Base-by-base conservation (phyloP, 768 basidiomycete species). In the Sporobolomyces roseus region DNA sequence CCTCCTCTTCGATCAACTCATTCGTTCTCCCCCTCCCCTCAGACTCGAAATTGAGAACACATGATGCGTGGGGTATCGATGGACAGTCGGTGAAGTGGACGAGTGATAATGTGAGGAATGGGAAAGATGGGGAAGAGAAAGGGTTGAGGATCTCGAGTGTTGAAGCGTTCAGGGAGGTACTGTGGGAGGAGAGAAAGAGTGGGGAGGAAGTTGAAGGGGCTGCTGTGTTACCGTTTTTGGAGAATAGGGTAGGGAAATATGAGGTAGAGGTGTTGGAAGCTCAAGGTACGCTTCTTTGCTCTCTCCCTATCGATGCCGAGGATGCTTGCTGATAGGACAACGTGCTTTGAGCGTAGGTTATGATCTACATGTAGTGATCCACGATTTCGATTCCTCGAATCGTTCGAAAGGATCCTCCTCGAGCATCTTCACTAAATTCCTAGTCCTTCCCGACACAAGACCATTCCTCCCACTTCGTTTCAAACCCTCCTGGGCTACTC, bases 371-470 rank as follows among this genome's bases (percentile, higher is more conserved):
- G 32, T 45, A 12, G 32, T n/a, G 41, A 27, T 49, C 25, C 51
- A 60, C 43, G 65, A 48, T 33, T 65, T 65, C 46, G 63, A 65
- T 35, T 35, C 54, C 16, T 46, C 53, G 1, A 32, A 17, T 27
- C 41, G 30, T 16, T 33, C 53, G 17, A 50, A n/a, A 51, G 38
- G 21, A n/a, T n/a, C n/a, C 2, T 8, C 21, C 6, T 46, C 52
- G n/a, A 54, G 30, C 30, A 36, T 13, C 14, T 65, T 65, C 29
- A 56, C 63, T 7, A 55, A 56, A 29, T 65, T 65, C 54, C 32
- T 65, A 19, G 30, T 65, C 2, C 2, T n/a, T 4, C 21, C 63
- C 16, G 12, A 49, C 16, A 30, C 45, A 12, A 29, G 32, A 6
- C 63, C 38, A 21, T 46, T 46, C 45, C 32, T 65, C 33, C 63